These are phyloP conservation scores for Phaeosphaeria sp. DNA, from an alignment of 2,329 filamentous ascomycete species.

Conservation along the genomic window DNA sequence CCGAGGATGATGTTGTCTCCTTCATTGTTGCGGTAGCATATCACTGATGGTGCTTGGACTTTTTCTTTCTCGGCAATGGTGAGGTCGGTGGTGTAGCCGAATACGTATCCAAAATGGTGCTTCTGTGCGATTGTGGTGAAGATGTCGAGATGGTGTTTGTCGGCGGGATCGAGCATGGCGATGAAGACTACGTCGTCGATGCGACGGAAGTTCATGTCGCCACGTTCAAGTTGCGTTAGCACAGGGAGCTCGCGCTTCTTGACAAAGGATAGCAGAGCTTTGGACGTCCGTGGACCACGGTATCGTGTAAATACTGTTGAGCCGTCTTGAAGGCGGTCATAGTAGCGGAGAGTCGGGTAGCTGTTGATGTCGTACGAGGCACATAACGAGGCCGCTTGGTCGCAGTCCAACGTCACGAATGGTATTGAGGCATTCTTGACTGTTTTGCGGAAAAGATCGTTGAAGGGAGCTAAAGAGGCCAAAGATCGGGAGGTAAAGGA, in stretches of 20 bases:
- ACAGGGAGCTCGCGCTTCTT: conserved; percentile 18
- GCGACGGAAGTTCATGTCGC: conserved; percentile 14
- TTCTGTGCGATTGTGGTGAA: conserved; percentile 14
- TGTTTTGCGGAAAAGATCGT: conserved; percentile 12
- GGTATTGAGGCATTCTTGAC: conserved; percentile 11
- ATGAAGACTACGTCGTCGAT: conserved; percentile 25
- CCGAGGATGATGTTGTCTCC: conserved; percentile 21
- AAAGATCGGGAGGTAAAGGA: conserved; percentile 23
- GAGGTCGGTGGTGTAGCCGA: conserved; percentile 20
- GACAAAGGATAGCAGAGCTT: conserved; percentile 19
- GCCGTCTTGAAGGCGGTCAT: conserved; percentile 6
- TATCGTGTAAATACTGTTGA: conserved; percentile 16
- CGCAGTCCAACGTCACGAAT: conserved; percentile 25
- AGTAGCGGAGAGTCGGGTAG: conserved; percentile 28
- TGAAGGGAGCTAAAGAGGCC: conserved; percentile 14
- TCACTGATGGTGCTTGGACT: conserved; percentile 19
- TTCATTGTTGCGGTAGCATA: conserved; percentile 27
- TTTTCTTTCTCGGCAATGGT: conserved; percentile 16
- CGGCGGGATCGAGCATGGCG: conserved; percentile 16
- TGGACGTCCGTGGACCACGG: conserved; percentile 17
- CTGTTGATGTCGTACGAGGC: conserved; percentile 26
- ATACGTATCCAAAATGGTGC: conserved; percentile 19
- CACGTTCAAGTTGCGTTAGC: conserved; percentile 8
- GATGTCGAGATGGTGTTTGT: conserved; percentile 2
- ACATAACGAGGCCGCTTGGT: conserved; percentile 22